Base-by-base conservation (phyloP, 176 grass and related monocot genomes). In the Tillandsia leiboldiana region DNA sequence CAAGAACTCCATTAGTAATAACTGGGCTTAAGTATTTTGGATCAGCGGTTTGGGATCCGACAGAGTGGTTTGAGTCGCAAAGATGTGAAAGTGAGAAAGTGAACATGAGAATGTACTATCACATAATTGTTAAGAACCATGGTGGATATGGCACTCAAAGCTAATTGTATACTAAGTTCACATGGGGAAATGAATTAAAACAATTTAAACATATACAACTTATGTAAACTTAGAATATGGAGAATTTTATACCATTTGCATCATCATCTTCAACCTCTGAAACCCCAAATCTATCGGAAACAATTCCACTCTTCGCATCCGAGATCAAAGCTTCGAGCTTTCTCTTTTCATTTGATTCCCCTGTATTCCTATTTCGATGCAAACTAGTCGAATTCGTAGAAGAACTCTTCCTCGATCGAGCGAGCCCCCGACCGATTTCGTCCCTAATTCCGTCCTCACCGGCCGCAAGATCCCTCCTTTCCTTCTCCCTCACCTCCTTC, bases 401-500 rank as follows among this genome's bases (percentile, higher is more conserved):
- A 51, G 66, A 53, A 58, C 12, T 77, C 52, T 77, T 77, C 42
- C 12, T 59, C 51, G 56, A 50, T 0, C 66, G 10, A 49, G 17
- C 22, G 3, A 77, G 11, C 53, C 47, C 66, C 53, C 52, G 54
- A 28, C 52, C 23, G 7, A 77, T 12, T 47, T 63, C 42, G 42
- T 52, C 17, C 53, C 69, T 58, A 24, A 53, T n/a, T 67, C 65
- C 33, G 17, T 53, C 28, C 29, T 52, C 53, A 33, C 53, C 65
- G 22, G 53, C 53, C 11, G 75, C 33, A 62, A 77, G 53, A 42
- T 77, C 75, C 65, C 22, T 58, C 75, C 42, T 51, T 50, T 77
- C 75, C 29, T 14, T 69, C 53, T 77, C 66, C 65, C 53, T 69
- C n/a, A 66, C 75, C 52, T 77, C 66, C 66, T 77, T 69, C 23